Evolutionary conservation across 106 monocot genomes (phyloP), one percentile per base, ranked within the genome.

Genomic region (Posidonia australis): DNA sequence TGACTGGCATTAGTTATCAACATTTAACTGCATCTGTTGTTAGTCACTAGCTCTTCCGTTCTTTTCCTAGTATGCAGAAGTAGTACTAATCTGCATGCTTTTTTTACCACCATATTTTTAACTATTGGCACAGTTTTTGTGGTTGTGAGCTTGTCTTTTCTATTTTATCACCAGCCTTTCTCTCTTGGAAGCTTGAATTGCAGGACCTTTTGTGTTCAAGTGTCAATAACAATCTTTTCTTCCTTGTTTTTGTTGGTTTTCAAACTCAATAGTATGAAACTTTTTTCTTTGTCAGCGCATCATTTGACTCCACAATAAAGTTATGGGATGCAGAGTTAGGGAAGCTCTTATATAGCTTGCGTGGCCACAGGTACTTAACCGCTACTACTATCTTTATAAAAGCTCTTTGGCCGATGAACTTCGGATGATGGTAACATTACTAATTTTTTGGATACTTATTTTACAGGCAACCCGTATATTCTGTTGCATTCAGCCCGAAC

Each of bases 271-370:
- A 32, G 18, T 48, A 10, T 48, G 4, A 3, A 43, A 12, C 30
- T 36, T 24, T 64, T 64, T 64, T 46, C 17, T n/a, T 45, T 47
- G 22, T 25, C 26, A 64, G 64, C 76, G 90, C 98, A 58, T 99
- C 98, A 27, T 91, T 91, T 66, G 98, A 99, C 65, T 99, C 98
- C 9, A 87, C 98, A 23, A 88, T 99, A 53, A 99, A 99, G 73
- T 79, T 99, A 28, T 91, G 98, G 98, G 91, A 91, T 69, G 81
- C 85, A 36, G 91, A 99, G 19, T 68, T 67, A 28, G 98, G 98
- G 52, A 78, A 72, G 32, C 83, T 85, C 68, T 58, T 91, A 10
- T 60, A 79, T 75, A 88, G 79, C 71, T 71, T 99, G 58, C 68
- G 76, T 55, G 87, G 83, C 54, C 98, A 99, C 73, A 85, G 85